Percentiles rank a stretch among this genome's conserved stretches.
Evolutionary conservation across 768 basidiomycete species (phyloP).

Genomic region (Boletus coccyginus): DNA sequence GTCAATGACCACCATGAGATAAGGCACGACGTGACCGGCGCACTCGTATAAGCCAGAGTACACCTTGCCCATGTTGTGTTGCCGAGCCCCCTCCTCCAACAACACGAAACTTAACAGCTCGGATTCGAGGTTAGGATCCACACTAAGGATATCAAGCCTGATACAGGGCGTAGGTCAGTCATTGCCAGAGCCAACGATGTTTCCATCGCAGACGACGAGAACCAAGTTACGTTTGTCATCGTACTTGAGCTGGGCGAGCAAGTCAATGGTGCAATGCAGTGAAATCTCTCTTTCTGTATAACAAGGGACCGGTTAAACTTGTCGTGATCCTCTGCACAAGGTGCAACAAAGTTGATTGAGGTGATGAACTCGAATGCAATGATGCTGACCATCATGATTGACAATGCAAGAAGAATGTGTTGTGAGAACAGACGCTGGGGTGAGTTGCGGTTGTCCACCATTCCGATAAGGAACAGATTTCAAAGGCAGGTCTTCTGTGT

Average conservation of each 20-base stretch:
- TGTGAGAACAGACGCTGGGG: conserved; percentile 88
- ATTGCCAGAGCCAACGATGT: no score
- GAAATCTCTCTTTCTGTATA: conserved; percentile 94
- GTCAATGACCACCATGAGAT: no score
- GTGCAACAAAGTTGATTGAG: conserved; percentile 76
- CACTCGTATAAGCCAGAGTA: no score
- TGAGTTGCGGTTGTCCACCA: conserved; percentile 61
- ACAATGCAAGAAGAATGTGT: conserved; percentile 86
- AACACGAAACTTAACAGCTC: no score
- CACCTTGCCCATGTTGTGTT: no score
- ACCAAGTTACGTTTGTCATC: conserved; percentile 96
- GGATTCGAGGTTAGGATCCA: no score
- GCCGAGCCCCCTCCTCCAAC: no score
- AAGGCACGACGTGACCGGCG: no score
- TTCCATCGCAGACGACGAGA: conserved; percentile 48
- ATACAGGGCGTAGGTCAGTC: no score
- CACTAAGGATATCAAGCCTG: no score
- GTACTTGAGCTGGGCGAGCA: conserved; percentile 88
- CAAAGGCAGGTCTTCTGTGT: conserved; percentile 83
- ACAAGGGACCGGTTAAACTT: conserved; percentile 99
- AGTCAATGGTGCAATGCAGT: conserved; percentile 85
- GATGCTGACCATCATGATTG: conserved; percentile 88
- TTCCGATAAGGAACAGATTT: conserved; percentile 88
- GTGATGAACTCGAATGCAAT: conserved; percentile 96
- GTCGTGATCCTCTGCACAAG: conserved; percentile 88